Conservation (phyloP, 192 early-diverging fungal genomes). For the Neocallimastix lanati region DNA sequence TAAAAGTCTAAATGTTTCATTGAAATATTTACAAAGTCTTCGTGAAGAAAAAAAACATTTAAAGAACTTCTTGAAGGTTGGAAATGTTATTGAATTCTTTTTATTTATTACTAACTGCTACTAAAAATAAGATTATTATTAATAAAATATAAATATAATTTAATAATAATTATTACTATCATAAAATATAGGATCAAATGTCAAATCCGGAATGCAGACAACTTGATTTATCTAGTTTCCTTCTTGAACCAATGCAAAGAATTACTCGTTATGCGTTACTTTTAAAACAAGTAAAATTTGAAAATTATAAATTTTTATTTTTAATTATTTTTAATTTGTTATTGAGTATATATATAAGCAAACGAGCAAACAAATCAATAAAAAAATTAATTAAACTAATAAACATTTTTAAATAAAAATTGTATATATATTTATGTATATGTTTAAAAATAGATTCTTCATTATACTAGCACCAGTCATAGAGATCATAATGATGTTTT, state of each 20-base stretch:
- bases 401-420: too few species aligned
- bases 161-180: too few species aligned
- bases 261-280: constrained; percentile 37
- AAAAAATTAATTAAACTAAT: too few species aligned
- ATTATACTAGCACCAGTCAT: constrained; percentile 28
- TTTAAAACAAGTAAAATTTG: constrained; percentile 25
- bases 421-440: too few species aligned
- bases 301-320: too few species aligned
- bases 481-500: constrained; percentile 20
- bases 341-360: too few species aligned
- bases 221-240: constrained; percentile 57
- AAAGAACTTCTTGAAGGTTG: constrained; percentile 44
- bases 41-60: constrained; percentile 26
- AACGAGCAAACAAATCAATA: too few species aligned
- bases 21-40: constrained; percentile 34
- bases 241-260: constrained; percentile 39
- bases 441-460: constrained; percentile 16
- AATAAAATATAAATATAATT: too few species aligned
- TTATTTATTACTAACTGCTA: too few species aligned
- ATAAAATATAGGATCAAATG: constrained; percentile 27
- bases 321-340: too few species aligned
- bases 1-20: constrained; percentile 39
- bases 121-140: too few species aligned
- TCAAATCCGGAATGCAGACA: constrained; percentile 40
- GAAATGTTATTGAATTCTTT: too few species aligned